These are phyloP conservation scores for Peniophora sp. DNA, from an alignment of 1,284 basidiomycete species.

Conservation along the genomic window DNA sequence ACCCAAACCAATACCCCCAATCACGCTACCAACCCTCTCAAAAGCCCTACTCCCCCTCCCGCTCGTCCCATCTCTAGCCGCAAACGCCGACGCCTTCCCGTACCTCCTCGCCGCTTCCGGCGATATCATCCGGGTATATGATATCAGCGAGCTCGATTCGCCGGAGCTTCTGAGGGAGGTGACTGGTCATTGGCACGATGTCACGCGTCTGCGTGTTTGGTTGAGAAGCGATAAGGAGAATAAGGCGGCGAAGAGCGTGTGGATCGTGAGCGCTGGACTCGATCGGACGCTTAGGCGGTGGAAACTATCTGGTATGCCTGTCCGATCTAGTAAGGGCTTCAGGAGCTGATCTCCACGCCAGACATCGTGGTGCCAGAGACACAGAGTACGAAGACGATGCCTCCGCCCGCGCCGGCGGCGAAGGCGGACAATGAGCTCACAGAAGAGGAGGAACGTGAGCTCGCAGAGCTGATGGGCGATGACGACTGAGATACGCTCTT, in stretches of 20 bases:
- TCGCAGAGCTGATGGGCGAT: conserved; percentile 70
- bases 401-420: conserved; percentile 12
- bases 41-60: conserved; percentile 66
- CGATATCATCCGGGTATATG: conserved; percentile 72
- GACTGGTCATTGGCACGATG: conserved; percentile 85
- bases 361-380: conserved; percentile 24
- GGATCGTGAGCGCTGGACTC: conserved; percentile 76
- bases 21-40: conserved; percentile 63
- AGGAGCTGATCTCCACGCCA: conserved; percentile 33
- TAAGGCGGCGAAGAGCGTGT: conserved; percentile 53
- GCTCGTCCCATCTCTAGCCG: conserved; percentile 40
- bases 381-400: conserved; percentile 14
- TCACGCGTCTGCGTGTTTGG: conserved; percentile 72
- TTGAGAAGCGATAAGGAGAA: conserved; percentile 38
- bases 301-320: conserved; percentile 36
- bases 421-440: conserved; percentile 34
- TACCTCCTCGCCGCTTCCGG: conserved; percentile 78
- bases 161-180: conserved; percentile 61
- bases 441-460: conserved; percentile 73
- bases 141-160: conserved; percentile 53
- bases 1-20: conserved; percentile 35
- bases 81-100: conserved; percentile 27
- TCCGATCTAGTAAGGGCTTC: not conserved
- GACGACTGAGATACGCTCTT: conserved; percentile 17
- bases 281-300: conserved; percentile 84